Conservation (phyloP, 805 yeast species). For the Spathaspora passalidarum region DNA sequence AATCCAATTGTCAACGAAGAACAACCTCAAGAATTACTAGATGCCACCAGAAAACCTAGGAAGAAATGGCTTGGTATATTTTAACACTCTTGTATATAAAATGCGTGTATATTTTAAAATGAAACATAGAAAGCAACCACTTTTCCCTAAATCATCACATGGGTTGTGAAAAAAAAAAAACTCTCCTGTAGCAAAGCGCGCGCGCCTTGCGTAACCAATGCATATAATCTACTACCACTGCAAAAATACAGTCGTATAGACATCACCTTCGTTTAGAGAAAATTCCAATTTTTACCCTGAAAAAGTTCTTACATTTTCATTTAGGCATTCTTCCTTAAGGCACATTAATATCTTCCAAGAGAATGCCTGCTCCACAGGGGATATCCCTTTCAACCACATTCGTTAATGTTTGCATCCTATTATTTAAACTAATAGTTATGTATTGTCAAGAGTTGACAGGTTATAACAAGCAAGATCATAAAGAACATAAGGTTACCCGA, state of each 20-base stretch:
- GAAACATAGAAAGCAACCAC: no score
- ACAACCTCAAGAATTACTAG: background rate
- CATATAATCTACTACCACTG: no score
- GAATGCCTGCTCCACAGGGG: slow-evolving; percentile 8
- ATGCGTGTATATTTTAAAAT: no score
- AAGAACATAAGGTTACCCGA: background rate
- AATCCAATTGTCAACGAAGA: background rate
- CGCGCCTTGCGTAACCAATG: no score
- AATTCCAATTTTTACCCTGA: no score
- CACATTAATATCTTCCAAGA: background rate
- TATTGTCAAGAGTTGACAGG: slow-evolving; percentile 3
- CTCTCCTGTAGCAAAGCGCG: no score
- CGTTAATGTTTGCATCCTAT: slow-evolving; percentile 4
- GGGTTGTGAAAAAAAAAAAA: no score
- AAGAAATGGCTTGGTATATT: slow-evolving; percentile 26
- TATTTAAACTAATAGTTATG: slow-evolving; percentile 3
- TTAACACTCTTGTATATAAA: slow-evolving; percentile 2
- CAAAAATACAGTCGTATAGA: no score
- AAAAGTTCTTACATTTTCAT: no score
- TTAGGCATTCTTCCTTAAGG: no score
- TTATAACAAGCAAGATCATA: background rate
- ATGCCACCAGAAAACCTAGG: slow-evolving; percentile 4
- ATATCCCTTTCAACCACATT: slow-evolving; percentile 5
- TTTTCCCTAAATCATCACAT: no score
- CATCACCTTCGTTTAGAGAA: no score